Evolutionary conservation across 306 rosid genomes (phyloP), one percentile per base, ranked within the genome.

Genomic region (Cicer yamashitae): DNA sequence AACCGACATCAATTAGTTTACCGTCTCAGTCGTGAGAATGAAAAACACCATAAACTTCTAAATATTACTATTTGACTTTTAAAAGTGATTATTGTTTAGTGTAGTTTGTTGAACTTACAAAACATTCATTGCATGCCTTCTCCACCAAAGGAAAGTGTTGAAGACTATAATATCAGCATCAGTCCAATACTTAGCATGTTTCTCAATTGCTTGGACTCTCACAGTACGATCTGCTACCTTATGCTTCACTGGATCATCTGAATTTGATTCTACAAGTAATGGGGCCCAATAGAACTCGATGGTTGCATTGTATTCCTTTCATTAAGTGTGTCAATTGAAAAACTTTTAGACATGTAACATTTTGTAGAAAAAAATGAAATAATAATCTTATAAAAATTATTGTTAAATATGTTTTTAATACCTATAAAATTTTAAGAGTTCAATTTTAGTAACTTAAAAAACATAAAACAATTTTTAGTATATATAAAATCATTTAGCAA

Each of bases 121-220:
- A 59, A 84, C 93, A 70, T 84, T 86, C 91, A 89, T 89, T 18
- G 58, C 39, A 34, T 91, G 87, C 46, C 91, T 88, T 88, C 86
- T 91, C 98, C 96, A 93, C 98, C 98, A 91, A n/a, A 93, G 89
- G 73, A 64, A 89, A 43, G 97, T 83, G 78, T 91, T 88, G 79
- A 91, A 91, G 34, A 93, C 85, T 9, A 93, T 84, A 47, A 70
- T 57, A 72, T 93, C 93, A n/a, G 90, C 89, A 20, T 85, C 82
- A 10, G 89, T 88, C 98, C 98, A 91, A 43, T 84, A 70, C 81
- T 62, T 86, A 7, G 96, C 96, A 74, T 93, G 96, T 65, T 86
- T 90, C 71, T 91, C 93, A 9, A 93, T 93, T 44, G 91, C 90
- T 68, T 88, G 84, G 6, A 82, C 83, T 81, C 93, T 91, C 0